Evolutionary conservation across 306 rosid species (phyloP).

Genomic region (Macrotyloma uniflorum): DNA sequence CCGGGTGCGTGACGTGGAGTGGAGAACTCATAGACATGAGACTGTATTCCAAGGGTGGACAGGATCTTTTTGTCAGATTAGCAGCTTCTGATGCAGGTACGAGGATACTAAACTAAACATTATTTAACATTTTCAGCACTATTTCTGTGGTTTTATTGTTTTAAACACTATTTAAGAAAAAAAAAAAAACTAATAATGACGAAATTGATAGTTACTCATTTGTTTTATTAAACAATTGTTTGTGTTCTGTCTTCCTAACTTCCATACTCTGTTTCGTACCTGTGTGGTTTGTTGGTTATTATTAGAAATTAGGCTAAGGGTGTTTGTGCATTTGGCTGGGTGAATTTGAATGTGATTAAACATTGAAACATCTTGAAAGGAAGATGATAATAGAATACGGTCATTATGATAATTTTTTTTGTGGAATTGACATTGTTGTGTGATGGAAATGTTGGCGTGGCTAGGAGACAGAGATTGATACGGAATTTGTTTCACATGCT

Average conservation of each 20-base stretch:
- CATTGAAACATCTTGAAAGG: background rate
- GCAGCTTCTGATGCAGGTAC: conserved; percentile 79
- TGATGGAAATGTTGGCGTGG: background rate
- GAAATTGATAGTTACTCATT: background rate
- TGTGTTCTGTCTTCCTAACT: background rate
- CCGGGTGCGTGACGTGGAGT: conserved; percentile 69
- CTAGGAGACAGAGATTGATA: background rate
- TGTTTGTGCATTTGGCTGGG: background rate
- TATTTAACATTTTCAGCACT: no score
- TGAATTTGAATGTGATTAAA: background rate
- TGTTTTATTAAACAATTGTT: background rate
- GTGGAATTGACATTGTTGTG: background rate
- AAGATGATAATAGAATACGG: background rate
- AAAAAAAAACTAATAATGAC: no score
- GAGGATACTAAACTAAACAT: background rate
- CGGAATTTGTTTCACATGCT: background rate
- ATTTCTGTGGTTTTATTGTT: no score
- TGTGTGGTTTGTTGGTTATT: background rate
- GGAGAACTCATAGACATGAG: conserved; percentile 57
- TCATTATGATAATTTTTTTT: background rate
- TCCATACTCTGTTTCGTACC: background rate
- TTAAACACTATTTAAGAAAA: background rate
- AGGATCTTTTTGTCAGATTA: conserved; percentile 58
- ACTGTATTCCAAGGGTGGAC: conserved; percentile 55
- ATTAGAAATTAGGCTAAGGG: background rate